Conservation (phyloP, 345 rosid genomes). For the Gossypium rotundifolium region DNA sequence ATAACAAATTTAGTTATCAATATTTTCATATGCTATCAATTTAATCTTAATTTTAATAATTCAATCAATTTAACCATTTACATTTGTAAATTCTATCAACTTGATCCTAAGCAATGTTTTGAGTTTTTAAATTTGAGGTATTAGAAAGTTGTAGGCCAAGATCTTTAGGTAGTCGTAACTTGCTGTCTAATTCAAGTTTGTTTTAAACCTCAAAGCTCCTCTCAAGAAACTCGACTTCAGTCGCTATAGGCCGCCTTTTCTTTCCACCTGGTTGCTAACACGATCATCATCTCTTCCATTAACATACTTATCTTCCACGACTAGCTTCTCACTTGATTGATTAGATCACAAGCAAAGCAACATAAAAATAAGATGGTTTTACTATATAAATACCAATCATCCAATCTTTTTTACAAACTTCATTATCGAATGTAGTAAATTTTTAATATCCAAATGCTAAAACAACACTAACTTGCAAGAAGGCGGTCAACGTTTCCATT, state of each 20-base stretch:
- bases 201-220: conserved; percentile 58
- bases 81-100: too few relatives aligned
- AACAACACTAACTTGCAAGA: too few relatives aligned
- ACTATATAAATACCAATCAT: background rate
- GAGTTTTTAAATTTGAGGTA: too few relatives aligned
- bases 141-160: conserved; percentile 68
- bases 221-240: conserved; percentile 61
- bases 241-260: conserved; percentile 54
- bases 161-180: conserved; percentile 53
- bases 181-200: conserved; percentile 69
- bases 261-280: conserved; percentile 26
- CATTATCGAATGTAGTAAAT: background rate
- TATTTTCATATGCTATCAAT: too few relatives aligned
- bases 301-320: conserved; percentile 22
- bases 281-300: conserved; percentile 26
- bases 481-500: too few relatives aligned
- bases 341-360: background rate
- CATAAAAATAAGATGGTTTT: background rate
- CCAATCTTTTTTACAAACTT: background rate
- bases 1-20: too few relatives aligned
- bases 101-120: too few relatives aligned
- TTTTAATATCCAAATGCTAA: too few relatives aligned
- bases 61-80: too few relatives aligned
- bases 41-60: too few relatives aligned
- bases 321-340: conserved; percentile 25